Evolutionary conservation across 352 stramenopile genomes (phyloP).

Genomic region (Pythium aphanidermatum): DNA sequence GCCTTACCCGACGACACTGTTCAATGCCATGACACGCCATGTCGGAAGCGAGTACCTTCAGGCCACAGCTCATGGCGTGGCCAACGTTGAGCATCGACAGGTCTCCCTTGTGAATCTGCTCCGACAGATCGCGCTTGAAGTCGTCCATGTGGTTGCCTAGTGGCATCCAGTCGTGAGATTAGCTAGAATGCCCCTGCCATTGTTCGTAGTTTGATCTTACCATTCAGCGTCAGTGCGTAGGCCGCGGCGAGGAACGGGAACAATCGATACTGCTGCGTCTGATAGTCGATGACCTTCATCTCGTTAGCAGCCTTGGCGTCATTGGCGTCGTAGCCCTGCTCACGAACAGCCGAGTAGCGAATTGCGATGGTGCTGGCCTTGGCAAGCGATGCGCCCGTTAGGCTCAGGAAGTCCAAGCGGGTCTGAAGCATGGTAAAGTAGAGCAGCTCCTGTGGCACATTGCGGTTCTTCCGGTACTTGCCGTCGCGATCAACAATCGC

Average conservation of each 20-base stretch:
- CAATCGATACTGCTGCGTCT: constrained; percentile 94
- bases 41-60: constrained; percentile 56
- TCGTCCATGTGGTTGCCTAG: constrained; percentile 44
- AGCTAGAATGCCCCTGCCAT: too few species aligned
- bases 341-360: constrained; percentile 90
- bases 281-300: constrained; percentile 92
- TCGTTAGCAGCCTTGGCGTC: constrained; percentile 51
- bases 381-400: constrained; percentile 44
- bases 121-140: constrained; percentile 36
- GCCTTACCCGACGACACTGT: constrained; percentile 37
- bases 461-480: constrained; percentile 53
- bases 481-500: constrained; percentile 49
- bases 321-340: constrained; percentile 78
- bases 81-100: constrained; percentile 35
- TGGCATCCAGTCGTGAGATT: too few species aligned
- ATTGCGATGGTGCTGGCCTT: constrained; percentile 91
- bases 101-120: constrained; percentile 36
- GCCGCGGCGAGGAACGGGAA: constrained; percentile 88
- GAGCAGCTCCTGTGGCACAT: constrained; percentile 41
- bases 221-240: constrained; percentile 86
- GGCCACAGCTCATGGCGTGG: constrained; percentile 55
- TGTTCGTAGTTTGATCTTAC: too few species aligned
- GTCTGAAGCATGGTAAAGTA: constrained; percentile 85
- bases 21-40: constrained; percentile 49
- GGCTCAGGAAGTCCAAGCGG: constrained; percentile 59